Percentiles rank a stretch among this genome's conserved stretches.
Evolutionary conservation across 78 protist species (phyloP).

Genomic region (Blattamonas nauphoetae): DNA sequence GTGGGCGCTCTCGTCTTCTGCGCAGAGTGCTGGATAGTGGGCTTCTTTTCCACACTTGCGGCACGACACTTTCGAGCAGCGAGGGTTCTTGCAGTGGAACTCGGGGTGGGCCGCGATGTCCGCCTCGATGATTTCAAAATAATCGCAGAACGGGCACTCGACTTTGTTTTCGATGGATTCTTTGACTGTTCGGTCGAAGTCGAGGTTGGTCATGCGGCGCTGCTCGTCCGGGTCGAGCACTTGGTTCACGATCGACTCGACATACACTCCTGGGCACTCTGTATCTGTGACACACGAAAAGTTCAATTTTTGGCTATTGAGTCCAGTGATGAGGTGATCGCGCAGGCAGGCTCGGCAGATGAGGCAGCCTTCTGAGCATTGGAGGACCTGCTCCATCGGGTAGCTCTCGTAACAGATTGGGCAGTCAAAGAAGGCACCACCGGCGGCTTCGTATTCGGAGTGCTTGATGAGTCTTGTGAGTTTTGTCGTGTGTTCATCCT

Average conservation of each 20-base stretch:
- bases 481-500: too few relatives aligned
- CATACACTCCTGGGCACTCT: neutral
- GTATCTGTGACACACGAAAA: neutral
- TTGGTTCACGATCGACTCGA: too few relatives aligned
- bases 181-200: too few relatives aligned
- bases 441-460: too few relatives aligned
- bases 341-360: neutral
- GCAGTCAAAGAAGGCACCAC: too few relatives aligned
- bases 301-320: neutral
- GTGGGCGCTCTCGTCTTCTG: neutral
- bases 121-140: neutral
- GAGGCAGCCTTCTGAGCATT: neutral
- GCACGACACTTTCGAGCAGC: neutral
- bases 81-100: neutral
- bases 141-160: neutral
- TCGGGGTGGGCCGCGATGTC: neutral
- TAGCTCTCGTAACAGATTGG: neutral
- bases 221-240: too few relatives aligned
- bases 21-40: neutral
- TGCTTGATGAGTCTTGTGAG: too few relatives aligned
- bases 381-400: neutral
- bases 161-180: too few relatives aligned
- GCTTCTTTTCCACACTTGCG: neutral
- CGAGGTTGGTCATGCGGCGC: too few relatives aligned
- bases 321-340: neutral